Conservation (phyloP, 306 rosid species). For the Gleditsia sinensis region DNA sequence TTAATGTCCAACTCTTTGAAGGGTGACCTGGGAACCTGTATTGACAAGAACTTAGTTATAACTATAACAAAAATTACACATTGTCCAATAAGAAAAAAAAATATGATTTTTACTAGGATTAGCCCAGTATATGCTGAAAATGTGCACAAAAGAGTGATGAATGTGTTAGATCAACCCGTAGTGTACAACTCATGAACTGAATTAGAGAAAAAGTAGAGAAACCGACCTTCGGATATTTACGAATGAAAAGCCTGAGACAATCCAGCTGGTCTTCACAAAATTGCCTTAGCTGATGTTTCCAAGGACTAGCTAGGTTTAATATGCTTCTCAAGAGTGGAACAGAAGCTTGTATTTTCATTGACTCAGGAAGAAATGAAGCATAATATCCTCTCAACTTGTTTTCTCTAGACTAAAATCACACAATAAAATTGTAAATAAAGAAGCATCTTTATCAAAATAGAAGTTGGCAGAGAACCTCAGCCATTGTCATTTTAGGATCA, state of each 20-base stretch:
- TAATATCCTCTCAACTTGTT: slow-evolving; percentile 15
- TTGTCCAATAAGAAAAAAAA: too few relatives aligned
- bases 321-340: slow-evolving; percentile 66
- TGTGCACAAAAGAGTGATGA: too few relatives aligned
- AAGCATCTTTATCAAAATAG: not conserved
- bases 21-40: slow-evolving; percentile 67
- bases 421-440: not conserved
- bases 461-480: slow-evolving; percentile 48
- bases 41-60: slow-evolving; percentile 22
- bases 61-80: slow-evolving; percentile 13
- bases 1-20: slow-evolving; percentile 69
- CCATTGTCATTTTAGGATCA: slow-evolving; percentile 68
- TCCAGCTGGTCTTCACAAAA: slow-evolving; percentile 62
- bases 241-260: slow-evolving; percentile 71
- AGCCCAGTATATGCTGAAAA: too few relatives aligned
- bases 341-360: slow-evolving; percentile 56
- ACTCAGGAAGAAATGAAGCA: slow-evolving; percentile 54
- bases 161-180: too few relatives aligned
- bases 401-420: slow-evolving; percentile 16
- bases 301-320: slow-evolving; percentile 76
- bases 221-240: slow-evolving; percentile 70
- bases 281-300: slow-evolving; percentile 64
- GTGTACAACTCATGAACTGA: not conserved
- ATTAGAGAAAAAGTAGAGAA: slow-evolving; percentile 25
- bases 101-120: too few relatives aligned